A percentile compares a stretch with the other conserved stretches of the same genome.
Evolutionary conservation across 1,284 basidiomycete species (phyloP).

Genomic region (Ceratobasidium sp.): DNA sequence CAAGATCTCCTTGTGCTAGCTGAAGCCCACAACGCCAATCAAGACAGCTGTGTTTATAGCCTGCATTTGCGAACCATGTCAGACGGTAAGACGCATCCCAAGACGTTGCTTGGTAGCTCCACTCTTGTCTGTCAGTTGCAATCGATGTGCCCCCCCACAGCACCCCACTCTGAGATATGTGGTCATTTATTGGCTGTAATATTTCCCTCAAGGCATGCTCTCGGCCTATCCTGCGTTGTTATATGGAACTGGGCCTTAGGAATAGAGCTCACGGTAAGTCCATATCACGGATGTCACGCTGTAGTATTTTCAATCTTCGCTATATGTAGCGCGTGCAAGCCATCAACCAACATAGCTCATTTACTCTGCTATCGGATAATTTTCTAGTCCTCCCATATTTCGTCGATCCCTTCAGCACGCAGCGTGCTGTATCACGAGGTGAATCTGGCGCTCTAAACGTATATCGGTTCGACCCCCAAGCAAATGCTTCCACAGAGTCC

Average conservation of each 20-base stretch:
- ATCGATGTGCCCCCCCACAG: background rate
- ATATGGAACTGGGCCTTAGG: no score
- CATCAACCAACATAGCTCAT: no score
- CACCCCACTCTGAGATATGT: background rate
- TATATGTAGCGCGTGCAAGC: no score
- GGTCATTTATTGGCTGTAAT: no score
- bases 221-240: no score
- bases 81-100: background rate
- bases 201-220: no score
- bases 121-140: background rate
- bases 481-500: background rate
- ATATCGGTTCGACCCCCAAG: background rate
- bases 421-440: background rate
- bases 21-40: no score
- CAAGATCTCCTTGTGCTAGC: no score
- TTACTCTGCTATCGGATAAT: background rate
- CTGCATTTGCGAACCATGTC: background rate
- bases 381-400: background rate
- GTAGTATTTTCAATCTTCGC: no score
- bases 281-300: no score
- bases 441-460: background rate
- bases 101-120: background rate
- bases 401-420: background rate
- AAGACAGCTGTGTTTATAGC: background rate
- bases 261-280: no score